Evolutionary conservation across 1,139 yeast species (phyloP), one percentile per base, ranked within the genome.

Genomic region (Maudiozyma humilis): DNA sequence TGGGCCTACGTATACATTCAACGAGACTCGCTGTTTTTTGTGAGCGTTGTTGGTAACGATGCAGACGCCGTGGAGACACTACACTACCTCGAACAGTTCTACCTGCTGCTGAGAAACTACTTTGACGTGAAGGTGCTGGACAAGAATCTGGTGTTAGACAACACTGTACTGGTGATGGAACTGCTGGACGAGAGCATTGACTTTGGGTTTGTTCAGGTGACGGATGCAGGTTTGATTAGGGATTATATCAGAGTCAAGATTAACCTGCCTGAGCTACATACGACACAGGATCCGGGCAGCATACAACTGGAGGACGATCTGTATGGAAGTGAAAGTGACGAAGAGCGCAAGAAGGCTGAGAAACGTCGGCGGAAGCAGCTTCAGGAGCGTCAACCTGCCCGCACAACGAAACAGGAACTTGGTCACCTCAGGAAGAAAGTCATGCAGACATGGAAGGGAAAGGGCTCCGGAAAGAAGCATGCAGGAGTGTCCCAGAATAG

Each of bases 101-200:
- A 78, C 42, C 74, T 72, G 45, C 75, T 82, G 18, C 62, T 82
- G 48, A 71, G 73, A 43, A 73, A 70, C 48, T 82, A 82, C 59
- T 74, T 82, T 59, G 76, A 56, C 23, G 53, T 53, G 5, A 45
- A 69, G 48, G 59, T 63, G 38, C 63, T 81, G 47, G 77, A 76
- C 54, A 77, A 73, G 52, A 83, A 78, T 50, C 60, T 79, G 31
- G 72, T 82, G 30, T 65, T 78, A 44, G 88, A 82, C 60, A 82
- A 82, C 56, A 76, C 75, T 56, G 76, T 78, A 37, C 67, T 82
- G 44, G 74, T 82, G n/a, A 79, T 80, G 60, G 89, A 82, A 62
- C 64, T 82, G 41, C 69, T 82, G 44, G 91, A 82, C 59, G 91
- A 82, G 60, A 75, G 79, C 65, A 67, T 79, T 71, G 89, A 82